These are phyloP conservation scores for Annulohypoxylon stygium DNA, from an alignment of 495 filamentous ascomycete genomes.

Conservation along the genomic window DNA sequence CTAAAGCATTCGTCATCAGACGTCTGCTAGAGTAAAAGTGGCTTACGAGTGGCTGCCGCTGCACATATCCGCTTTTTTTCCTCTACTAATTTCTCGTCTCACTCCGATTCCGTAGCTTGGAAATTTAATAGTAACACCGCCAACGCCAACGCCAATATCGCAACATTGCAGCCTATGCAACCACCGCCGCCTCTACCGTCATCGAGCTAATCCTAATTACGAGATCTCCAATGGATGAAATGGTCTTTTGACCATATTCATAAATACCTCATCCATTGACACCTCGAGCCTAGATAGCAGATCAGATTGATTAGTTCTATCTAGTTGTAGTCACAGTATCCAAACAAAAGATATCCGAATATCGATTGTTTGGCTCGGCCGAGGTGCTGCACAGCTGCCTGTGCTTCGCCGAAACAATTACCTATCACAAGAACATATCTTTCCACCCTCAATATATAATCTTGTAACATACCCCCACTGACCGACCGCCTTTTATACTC, in stretches of 20 bases:
- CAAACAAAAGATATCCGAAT: too few species aligned
- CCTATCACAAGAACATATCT: conserved; percentile 6
- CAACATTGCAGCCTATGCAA: conserved; percentile 8
- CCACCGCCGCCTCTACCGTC: background rate
- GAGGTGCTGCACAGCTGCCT: background rate
- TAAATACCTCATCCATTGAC: conserved; percentile 18
- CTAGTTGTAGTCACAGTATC: background rate
- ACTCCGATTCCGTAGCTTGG: background rate
- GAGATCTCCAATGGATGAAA: conserved; percentile 26
- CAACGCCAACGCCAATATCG: background rate
- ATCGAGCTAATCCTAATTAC: background rate
- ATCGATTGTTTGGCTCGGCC: too few species aligned
- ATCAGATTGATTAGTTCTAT: conserved; percentile 15
- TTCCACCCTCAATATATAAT: conserved; percentile 3
- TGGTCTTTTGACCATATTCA: conserved; percentile 34
- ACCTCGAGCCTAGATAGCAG: background rate
- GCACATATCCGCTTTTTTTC: background rate
- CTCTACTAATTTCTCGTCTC: conserved; percentile 13
- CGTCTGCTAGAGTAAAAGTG: background rate
- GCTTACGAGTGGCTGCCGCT: background rate
- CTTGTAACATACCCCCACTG: background rate
- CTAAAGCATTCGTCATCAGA: conserved; percentile 32
- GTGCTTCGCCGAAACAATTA: conserved; percentile 11
- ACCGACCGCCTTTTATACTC: background rate
- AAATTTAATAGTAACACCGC: conserved; percentile 8